These are phyloP conservation scores for Penicillium desertorum DNA, from an alignment of 495 filamentous ascomycete species.

Conservation along the genomic window DNA sequence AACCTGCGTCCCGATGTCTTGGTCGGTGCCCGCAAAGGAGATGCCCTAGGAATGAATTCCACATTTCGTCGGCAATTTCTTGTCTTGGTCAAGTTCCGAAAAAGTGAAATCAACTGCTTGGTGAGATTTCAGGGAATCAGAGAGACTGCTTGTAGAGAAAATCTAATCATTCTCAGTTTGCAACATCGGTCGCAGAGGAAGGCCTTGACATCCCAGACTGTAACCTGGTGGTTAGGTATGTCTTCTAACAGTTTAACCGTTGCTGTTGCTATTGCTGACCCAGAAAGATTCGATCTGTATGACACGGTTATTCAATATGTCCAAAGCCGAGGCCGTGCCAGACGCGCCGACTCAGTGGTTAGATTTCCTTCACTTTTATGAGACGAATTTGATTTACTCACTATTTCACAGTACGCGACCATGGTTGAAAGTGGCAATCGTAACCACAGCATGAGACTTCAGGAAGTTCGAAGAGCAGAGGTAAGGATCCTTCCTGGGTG, in stretches of 20 bases:
- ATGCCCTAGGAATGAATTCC: constrained; percentile 55
- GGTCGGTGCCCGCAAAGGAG: constrained; percentile 55
- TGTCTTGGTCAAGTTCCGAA: constrained; percentile 73
- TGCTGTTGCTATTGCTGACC: not conserved
- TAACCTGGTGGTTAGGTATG: constrained; percentile 74
- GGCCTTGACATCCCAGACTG: constrained; percentile 96
- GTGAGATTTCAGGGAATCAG: constrained; percentile 23
- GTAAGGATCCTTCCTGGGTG: constrained; percentile 16
- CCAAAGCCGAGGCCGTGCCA: constrained; percentile 88
- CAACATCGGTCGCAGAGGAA: constrained; percentile 91
- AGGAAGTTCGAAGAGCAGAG: constrained; percentile 57
- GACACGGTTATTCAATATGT: constrained; percentile 91
- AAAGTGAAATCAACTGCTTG: constrained; percentile 81
- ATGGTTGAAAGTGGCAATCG: constrained; percentile 73
- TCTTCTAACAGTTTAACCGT: not conserved
- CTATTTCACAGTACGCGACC: constrained; percentile 60
- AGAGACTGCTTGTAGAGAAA: not conserved
- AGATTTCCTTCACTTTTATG: not conserved
- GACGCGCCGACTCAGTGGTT: constrained; percentile 65
- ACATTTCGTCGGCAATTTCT: constrained; percentile 74
- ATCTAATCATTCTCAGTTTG: constrained; percentile 50
- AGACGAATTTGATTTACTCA: not conserved
- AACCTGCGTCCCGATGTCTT: constrained; percentile 66
- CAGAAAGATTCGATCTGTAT: constrained; percentile 78
- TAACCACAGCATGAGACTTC: constrained; percentile 54